Evolutionary conservation across 768 basidiomycete genomes (phyloP), one percentile per base, ranked within the genome.

Genomic region (Rhodotorula toruloides): DNA sequence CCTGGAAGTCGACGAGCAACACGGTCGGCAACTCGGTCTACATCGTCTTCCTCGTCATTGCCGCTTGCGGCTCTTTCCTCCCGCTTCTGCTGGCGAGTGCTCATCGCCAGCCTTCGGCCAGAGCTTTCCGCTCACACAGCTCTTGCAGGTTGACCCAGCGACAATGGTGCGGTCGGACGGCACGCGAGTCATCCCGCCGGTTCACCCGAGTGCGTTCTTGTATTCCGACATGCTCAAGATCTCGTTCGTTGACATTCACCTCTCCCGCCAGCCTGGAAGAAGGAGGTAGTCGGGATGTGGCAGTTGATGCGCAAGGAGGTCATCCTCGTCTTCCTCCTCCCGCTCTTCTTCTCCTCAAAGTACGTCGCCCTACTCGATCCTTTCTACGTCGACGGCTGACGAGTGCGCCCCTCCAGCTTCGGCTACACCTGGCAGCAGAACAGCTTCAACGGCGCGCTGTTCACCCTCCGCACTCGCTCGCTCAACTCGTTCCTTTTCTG

Each of bases 401-500:
- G n/a, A n/a, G n/a, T n/a, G n/a, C n/a, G n/a, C 32, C 19, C 25
- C 32, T 16, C 13, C 53, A 25, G 13, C 17, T 47, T 25, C 31
- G n/a, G 31, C 21, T 47, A 54, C 42, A 74, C 57, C 65, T 88
- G 86, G 21, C 53, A 57, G 13, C 59, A 61, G 32, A 62, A 64
- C 54, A 87, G 84, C 54, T 90, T 82, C 77, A 91, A 90, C 73
- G 84, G 81, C n/a, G 87, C 46, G 16, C 61, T 54, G 27, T 55
- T 58, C 58, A 60, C 68, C 1, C 54, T 73, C 42, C 62, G 71
- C 14, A 84, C 86, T 1, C 85, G 89, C 40, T 81, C 86, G 22
- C 78, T 91, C 67, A 90, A 90, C 75, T 86, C 85, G 68, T 78
- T 90, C 43, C 79, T 89, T 22, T 91, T 91, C 77, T 58, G 89